These are phyloP conservation scores for Debaryomyces maramus DNA, from an alignment of 805 yeast genomes.

Conservation along the genomic window DNA sequence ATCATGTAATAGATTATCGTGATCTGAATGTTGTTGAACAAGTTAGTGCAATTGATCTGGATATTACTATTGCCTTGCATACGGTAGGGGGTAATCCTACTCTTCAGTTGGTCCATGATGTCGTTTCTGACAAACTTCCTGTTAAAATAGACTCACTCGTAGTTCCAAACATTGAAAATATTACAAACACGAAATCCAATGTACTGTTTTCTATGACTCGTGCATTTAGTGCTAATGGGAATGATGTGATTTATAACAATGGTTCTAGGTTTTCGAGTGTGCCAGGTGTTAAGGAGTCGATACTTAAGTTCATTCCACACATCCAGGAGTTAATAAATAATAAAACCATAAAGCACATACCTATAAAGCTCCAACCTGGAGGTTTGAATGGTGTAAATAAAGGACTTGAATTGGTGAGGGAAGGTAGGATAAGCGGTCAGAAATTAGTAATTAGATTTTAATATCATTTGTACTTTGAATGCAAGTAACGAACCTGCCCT, in stretches of 20 bases:
- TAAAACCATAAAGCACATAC: conserved; percentile 1
- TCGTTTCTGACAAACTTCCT: neutral
- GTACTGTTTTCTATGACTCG: conserved; percentile 5
- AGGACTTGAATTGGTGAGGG: neutral
- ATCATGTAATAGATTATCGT: conserved; percentile 4
- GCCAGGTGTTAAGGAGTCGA: conserved; percentile 1
- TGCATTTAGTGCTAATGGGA: conserved; percentile 4
- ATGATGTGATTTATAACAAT: conserved; percentile 1
- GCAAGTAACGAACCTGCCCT: no score
- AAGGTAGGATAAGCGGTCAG: conserved; percentile 1
- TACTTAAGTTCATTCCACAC: neutral
- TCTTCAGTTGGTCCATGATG: conserved; percentile 1
- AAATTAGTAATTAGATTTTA: conserved; percentile 2
- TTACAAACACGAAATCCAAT: conserved; percentile 3
- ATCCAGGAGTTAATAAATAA: conserved; percentile 1
- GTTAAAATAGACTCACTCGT: conserved; percentile 2
- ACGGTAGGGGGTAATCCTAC: conserved; percentile 2
- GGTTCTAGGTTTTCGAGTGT: neutral
- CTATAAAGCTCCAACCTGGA: neutral
- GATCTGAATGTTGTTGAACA: conserved; percentile 2
- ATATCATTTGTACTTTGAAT: no score
- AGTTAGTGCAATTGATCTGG: neutral
- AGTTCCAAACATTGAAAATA: neutral
- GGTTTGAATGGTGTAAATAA: conserved; percentile 2
- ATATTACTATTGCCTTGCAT: conserved; percentile 3